These are phyloP conservation scores for Penicillium cosmopolitanum DNA, from an alignment of 495 filamentous ascomycete genomes.

Conservation along the genomic window DNA sequence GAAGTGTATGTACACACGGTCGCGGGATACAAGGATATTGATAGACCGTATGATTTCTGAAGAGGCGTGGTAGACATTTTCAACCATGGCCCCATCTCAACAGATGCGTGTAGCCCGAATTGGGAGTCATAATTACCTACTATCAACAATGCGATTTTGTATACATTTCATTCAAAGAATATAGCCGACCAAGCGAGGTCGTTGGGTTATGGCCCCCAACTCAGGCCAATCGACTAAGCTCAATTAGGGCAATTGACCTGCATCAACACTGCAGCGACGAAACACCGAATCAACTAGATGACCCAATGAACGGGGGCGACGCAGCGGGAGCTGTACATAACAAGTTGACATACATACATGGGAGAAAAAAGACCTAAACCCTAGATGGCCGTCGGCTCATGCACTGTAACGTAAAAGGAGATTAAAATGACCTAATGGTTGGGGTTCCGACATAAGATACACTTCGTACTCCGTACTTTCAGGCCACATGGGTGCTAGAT, in stretches of 20 bases:
- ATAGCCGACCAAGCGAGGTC: slow-evolving; percentile 4
- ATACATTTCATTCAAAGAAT: background rate
- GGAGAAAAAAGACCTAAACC: background rate
- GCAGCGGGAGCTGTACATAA: background rate
- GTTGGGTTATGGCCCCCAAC: slow-evolving; percentile 12
- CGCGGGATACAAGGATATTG: background rate
- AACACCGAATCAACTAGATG: slow-evolving; percentile 14
- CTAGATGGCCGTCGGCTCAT: background rate
- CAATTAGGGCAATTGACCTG: slow-evolving; percentile 6
- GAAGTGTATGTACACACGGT: background rate
- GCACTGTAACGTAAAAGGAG: slow-evolving; percentile 5
- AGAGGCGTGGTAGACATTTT: background rate
- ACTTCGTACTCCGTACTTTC: background rate
- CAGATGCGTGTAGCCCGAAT: background rate
- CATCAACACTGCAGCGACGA: slow-evolving; percentile 15
- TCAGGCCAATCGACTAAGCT: background rate
- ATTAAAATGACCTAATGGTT: slow-evolving; percentile 7
- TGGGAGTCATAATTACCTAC: background rate
- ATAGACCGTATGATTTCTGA: background rate
- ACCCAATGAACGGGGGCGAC: slow-evolving; percentile 3
- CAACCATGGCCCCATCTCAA: background rate
- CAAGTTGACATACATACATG: background rate
- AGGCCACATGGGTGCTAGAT: slow-evolving; percentile 12
- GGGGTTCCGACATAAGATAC: background rate
- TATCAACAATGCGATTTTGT: background rate